These are phyloP conservation scores for Gamsiella multidivaricata DNA, from an alignment of 192 early-diverging fungal species.

Conservation along the genomic window DNA sequence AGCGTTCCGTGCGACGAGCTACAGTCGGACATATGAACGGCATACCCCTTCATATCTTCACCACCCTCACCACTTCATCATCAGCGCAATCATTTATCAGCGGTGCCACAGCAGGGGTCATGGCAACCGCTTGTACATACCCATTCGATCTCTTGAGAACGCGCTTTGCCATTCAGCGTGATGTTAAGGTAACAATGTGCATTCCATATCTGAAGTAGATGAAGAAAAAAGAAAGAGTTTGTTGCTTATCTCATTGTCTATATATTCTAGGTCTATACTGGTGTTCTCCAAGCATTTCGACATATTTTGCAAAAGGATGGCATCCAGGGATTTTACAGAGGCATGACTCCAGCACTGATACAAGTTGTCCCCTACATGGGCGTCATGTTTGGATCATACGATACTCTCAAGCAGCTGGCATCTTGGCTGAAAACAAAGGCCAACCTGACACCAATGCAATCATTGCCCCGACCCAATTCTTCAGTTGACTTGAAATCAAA, in stretches of 20 bases:
- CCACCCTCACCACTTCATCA: constrained; percentile 41
- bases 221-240: too few species aligned
- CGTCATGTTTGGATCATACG: constrained; percentile 86
- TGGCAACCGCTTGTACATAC: constrained; percentile 87
- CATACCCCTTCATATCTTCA: constrained; percentile 2
- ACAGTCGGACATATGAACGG: constrained; percentile 11
- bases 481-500: not conserved
- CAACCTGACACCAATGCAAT: not conserved
- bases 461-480: not conserved
- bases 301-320: constrained; percentile 82
- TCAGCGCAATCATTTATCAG: constrained; percentile 71
- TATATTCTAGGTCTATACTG: constrained; percentile 66
- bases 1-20: constrained; percentile 8
- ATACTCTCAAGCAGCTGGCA: constrained; percentile 64
- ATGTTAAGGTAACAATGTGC: constrained; percentile 50
- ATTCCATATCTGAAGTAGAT: not conserved
- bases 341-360: constrained; percentile 79
- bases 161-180: constrained; percentile 88
- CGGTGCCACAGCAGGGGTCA: constrained; percentile 81
- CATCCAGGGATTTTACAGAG: constrained; percentile 85
- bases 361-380: constrained; percentile 98
- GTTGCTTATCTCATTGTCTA: not conserved
- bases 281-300: constrained; percentile 69
- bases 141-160: constrained; percentile 97
- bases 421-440: constrained; percentile 32